Base-by-base conservation (phyloP, 2,329 filamentous ascomycete genomes). In the Arthroderma uncinatum region DNA sequence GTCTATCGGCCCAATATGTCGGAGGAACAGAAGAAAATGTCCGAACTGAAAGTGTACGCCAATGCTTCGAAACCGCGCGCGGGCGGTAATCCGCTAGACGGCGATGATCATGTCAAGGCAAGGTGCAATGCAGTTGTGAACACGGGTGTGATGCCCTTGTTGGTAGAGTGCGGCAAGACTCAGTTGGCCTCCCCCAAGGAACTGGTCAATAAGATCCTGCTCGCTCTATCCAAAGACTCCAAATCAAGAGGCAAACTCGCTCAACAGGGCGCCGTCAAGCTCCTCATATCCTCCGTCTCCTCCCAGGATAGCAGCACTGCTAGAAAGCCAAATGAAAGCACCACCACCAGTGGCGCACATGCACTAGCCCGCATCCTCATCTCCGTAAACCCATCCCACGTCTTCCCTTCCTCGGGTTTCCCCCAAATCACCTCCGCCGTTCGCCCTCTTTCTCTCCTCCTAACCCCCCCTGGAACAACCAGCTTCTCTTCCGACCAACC, bases 1-100 rank as follows among this genome's bases (percentile, higher is more conserved):
- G 79, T 81, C 30, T 97, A 95, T 68, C 79, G 82, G 40, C 90
- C 90, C 5, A 76, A 77, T 6, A 77, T 91, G 40, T 85, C 89
- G 0, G 92, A 96, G 61, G 93, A 98, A 71, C 86, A 96, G 65
- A 93, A 92, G 74, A 89, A 88, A 66, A 89, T 98, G 75, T 82
- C 82, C 4, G 88, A 98, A 69, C 80, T 98, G 47, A 96, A 95
- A 75, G 89, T 90, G 1, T 98, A 97, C 65, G 93, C 93, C 12
- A 89, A 95, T 67, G 87, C 89, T 0, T 84, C 84, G 4, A 90
- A 89, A 60, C 68, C 80, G n/a, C 55, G 62, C 9, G 71, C 75
- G 1, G 68, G 70, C 19, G 69, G 77, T 0, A 82, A 91, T 66
- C 81, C 82, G 6, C 76, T 94, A 0, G 85, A 93, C 58, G 82